Conservation (phyloP, 805 yeast genomes). For the Metschnikowia proteae region DNA sequence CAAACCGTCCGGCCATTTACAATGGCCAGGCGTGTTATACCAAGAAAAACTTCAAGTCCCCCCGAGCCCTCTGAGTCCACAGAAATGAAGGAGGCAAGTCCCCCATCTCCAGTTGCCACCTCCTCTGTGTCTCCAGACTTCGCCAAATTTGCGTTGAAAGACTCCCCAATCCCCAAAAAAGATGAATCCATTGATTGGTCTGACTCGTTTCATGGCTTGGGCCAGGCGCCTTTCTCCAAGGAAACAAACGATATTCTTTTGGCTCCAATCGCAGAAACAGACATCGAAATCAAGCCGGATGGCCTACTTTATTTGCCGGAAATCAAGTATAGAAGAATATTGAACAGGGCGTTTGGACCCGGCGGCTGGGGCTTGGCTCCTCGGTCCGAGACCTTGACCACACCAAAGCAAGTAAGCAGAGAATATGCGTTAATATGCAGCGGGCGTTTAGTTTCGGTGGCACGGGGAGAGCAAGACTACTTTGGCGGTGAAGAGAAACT, state of each 20-base stretch:
- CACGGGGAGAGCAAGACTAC: slow-evolving; percentile 94
- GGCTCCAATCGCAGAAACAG: slow-evolving; percentile 60
- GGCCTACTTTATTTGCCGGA: slow-evolving; percentile 91
- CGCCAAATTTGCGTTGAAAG: slow-evolving; percentile 17
- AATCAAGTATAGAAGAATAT: slow-evolving; percentile 85
- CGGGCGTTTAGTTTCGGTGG: slow-evolving; percentile 85
- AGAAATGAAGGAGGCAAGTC: not conserved
- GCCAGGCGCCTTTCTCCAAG: slow-evolving; percentile 67
- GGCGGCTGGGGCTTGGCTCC: slow-evolving; percentile 99
- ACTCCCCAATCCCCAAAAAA: slow-evolving; percentile 20
- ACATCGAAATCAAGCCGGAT: slow-evolving; percentile 93
- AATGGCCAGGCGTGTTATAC: slow-evolving; percentile 16
- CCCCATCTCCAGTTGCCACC: not conserved
- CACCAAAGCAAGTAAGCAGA: slow-evolving; percentile 72
- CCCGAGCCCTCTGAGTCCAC: not conserved
- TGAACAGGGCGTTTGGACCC: slow-evolving; percentile 92
- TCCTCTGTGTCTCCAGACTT: slow-evolving; percentile 1
- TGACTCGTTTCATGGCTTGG: slow-evolving; percentile 81
- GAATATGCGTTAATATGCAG: slow-evolving; percentile 86
- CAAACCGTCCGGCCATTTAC: slow-evolving; percentile 11
- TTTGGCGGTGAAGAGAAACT: slow-evolving; percentile 77
- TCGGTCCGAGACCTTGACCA: slow-evolving; percentile 75
- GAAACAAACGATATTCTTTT: slow-evolving; percentile 58
- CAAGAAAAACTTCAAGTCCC: slow-evolving; percentile 4
- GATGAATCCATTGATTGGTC: slow-evolving; percentile 64